A percentile compares a stretch with the other conserved stretches of the same genome.
Conservation (phyloP, 371 early-diverging fungal genomes). For the Rhizopus arrhizus region DNA sequence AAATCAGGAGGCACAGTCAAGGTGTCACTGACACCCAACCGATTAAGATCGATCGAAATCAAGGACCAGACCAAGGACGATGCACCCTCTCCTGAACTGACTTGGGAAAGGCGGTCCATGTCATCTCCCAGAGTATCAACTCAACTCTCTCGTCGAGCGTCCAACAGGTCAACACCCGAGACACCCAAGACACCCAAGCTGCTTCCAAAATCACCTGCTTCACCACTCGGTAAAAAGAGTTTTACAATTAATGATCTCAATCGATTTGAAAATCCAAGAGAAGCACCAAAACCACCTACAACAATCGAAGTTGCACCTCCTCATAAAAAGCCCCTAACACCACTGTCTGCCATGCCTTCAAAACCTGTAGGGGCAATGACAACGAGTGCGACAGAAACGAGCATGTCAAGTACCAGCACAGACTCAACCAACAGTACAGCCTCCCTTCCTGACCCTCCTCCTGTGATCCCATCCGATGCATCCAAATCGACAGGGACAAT, state of each 20-base stretch:
- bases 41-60: slow-evolving; percentile 62
- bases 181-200: slow-evolving; percentile 15
- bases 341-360: neutral
- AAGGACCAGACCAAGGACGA: slow-evolving; percentile 27
- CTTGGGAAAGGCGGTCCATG: slow-evolving; percentile 42
- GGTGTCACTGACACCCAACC: slow-evolving; percentile 63
- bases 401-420: neutral
- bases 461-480: neutral
- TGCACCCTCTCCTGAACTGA: slow-evolving; percentile 8
- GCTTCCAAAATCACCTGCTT: slow-evolving; percentile 20
- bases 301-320: neutral
- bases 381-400: neutral
- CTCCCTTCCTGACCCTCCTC: neutral
- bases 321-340: neutral
- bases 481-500: slow-evolving; percentile 4
- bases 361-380: too few relatives aligned
- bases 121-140: slow-evolving; percentile 27
- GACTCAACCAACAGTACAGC: neutral
- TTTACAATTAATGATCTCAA: slow-evolving; percentile 15
- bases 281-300: slow-evolving; percentile 40
- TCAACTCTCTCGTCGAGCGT: slow-evolving; percentile 6
- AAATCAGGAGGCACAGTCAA: slow-evolving; percentile 60
- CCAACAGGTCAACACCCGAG: slow-evolving; percentile 1
- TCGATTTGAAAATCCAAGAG: slow-evolving; percentile 40
- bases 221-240: slow-evolving; percentile 21